Base-by-base conservation (phyloP, 1,139 yeast species). In the Starmera stellimalicola region DNA sequence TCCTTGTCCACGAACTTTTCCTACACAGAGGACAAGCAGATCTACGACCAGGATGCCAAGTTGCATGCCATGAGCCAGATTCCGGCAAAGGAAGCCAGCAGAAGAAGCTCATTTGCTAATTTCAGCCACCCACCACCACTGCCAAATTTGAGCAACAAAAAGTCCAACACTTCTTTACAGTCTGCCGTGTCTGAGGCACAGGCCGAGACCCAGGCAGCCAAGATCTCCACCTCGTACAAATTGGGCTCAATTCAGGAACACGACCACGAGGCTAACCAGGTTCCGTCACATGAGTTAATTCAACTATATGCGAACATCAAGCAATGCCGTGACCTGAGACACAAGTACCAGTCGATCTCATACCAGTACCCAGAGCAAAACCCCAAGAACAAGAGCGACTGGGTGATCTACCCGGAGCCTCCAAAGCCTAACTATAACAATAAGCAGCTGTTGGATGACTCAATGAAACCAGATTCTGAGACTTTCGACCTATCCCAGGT, bases 391-490 rank as follows among this genome's bases (percentile, higher is more conserved):
- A 47, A 43, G 19, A 60, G 57, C 29, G 55, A 51, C 19, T 93
- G 98, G 97, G 53, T 54, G 12, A 77, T 93, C 33, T 88, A 88
- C 52, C 99, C 99, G 0, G 77, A 81, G 9, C 97, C 97, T 1
- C 98, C 98, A 10, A 77, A 77, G 41, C 96, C 98, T 2, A 77
- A 93, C 18, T 91, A 94, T 71, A 81, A 82, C 48, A 71, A 73
- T 64, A 82, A 59, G 74, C 77, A 62, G 55, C 59, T 63, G 32
- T 37, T 62, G 28, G 33, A 49, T 20, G 60, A 57, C n/a, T 48
- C 53, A 2, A 58, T 55, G 29, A 49, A 48, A 53, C 65, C 55
- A 41, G 66, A 63, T 34, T 45, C 71, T 44, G 70, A 60, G 40
- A 73, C 70, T 17, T 88, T 91, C 53, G 73, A 77, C 36, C 62